Evolutionary conservation across 2,329 filamentous ascomycete species (phyloP).

Genomic region (Phoma sp.): DNA sequence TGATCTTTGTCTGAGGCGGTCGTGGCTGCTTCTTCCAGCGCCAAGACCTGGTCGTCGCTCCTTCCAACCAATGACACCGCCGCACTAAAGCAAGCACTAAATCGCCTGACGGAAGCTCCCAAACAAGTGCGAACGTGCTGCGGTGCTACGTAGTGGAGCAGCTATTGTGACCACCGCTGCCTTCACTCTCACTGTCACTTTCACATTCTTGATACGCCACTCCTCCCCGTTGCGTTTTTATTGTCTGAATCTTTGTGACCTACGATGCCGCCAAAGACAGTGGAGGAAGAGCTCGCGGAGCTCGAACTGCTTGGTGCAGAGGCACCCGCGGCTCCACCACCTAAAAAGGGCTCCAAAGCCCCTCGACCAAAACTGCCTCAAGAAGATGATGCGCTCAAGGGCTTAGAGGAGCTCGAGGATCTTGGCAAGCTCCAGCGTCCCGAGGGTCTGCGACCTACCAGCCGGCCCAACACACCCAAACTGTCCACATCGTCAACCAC

Average conservation of each 20-base stretch:
- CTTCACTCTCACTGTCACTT: background rate
- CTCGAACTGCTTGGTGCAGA: constrained; percentile 45
- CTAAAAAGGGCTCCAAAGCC: constrained; percentile 55
- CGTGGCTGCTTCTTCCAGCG: constrained; percentile 38
- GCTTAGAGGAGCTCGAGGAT: constrained; percentile 76
- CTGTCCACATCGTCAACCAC: constrained; percentile 55
- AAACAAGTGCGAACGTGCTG: constrained; percentile 20
- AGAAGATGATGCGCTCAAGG: constrained; percentile 79
- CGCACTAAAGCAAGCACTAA: constrained; percentile 33
- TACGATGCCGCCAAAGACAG: constrained; percentile 48
- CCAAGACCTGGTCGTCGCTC: constrained; percentile 29
- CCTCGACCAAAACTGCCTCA: constrained; percentile 49
- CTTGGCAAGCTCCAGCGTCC: constrained; percentile 56
- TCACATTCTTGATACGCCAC: background rate
- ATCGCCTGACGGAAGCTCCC: constrained; percentile 20
- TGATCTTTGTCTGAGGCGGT: constrained; percentile 45
- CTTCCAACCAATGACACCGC: constrained; percentile 29
- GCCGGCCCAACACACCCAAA: constrained; percentile 82
- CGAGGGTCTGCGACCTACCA: constrained; percentile 64
- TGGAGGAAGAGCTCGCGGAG: constrained; percentile 57
- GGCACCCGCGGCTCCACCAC: constrained; percentile 39
- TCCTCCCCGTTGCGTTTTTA: background rate
- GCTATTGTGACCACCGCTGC: background rate
- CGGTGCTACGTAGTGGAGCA: constrained; percentile 5
- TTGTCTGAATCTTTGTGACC: constrained; percentile 2